Evolutionary conservation across 768 basidiomycete genomes (phyloP), one percentile per base, ranked within the genome.

Genomic region (Tephrocybe sp.): DNA sequence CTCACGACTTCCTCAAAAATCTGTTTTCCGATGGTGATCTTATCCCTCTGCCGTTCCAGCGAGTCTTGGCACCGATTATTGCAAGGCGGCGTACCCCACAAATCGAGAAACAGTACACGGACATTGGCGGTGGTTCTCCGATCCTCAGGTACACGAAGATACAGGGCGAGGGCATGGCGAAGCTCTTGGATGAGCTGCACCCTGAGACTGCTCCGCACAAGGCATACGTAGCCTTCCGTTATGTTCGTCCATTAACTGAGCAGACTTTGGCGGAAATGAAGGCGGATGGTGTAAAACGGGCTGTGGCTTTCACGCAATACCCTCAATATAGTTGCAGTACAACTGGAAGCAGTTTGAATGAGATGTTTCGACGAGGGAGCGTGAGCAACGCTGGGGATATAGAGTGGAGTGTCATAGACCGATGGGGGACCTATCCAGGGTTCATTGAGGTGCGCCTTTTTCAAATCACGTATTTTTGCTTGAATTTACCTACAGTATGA

Each of bases 271-370:
- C 74, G 49, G 84, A 91, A 67, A 86, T 99, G 87, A 84, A 83
- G 70, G 79, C 73, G 46, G 97, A 98, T 64, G 93, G 95, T 17
- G 92, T 99, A 30, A 87, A 79, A 66, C 76, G 95, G 55, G 97
- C 96, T 0, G 74, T 99, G 22, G 97, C 95, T 16, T 99, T 99
- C 72, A 92, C 92, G 3, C 97, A 99, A 69, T 99, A 99, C 67
- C 97, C 97, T 1, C 97, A 99, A 68, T 99, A 99, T 69, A 91
- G 88, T 62, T 99, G 97, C 69, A 95, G 92, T 55, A 99, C 97
- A 10, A 98, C 97, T 0, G 97, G 97, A 45, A 97, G 94, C 71
- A 95, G 92, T 66, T 65, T 99, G 63, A 99, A 98, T 62, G 97
- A 99, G 66, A 71, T 99, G 22, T 95, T 81, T 61, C 73, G 87